Evolutionary conservation across 805 yeast species (phyloP), one percentile per base, ranked within the genome.

Genomic region (Isabelozyma heimii): DNA sequence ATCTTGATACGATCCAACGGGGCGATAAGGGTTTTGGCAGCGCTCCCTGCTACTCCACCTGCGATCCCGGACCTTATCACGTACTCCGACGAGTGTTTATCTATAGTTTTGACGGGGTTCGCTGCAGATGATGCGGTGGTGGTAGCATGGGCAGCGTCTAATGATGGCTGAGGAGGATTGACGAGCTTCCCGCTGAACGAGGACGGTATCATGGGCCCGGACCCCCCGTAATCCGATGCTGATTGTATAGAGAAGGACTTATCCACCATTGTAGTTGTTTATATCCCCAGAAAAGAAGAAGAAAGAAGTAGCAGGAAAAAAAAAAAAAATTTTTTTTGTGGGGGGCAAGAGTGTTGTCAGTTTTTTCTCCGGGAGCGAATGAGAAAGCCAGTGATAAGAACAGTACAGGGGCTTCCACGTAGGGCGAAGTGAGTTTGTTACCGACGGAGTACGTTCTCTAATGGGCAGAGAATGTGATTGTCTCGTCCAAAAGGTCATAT

Each of bases 1-100:
- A 94, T 94, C 70, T 94, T 94, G 55, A 94, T 92, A 58, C 99
- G 78, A 67, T 94, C 99, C 49, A 94, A 68, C 1, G 99, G 99
- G 0, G 99, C 99, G 41, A 94, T 89, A 47, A 91, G 73, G 0
- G 98, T 90, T 62, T 94, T 94, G 2, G 97, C 98, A n/a, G 94
- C 89, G 46, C 91, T 83, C 1, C 99, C 99, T 0, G 98, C 97
- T 3, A 89, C 58, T 2, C 99, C 99, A 15, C 99, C 99, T 0
- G 99, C 96, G 0, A 91, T 55, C 0, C 97, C 99, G 16, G 95
- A 85, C 52, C 90, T 77, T 37, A 89, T 51, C 14, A 94, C 83
- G 66, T 92, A 94, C 50, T 88, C 92, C 27, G 85, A 54, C 4
- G 90, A 83, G 46, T 81, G 86, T 57, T 86, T 89, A 60, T 88